phyloP scores from a whole-genome alignment of 2,329 filamentous ascomycete genomes.

The Colletotrichum graminicola region DNA sequence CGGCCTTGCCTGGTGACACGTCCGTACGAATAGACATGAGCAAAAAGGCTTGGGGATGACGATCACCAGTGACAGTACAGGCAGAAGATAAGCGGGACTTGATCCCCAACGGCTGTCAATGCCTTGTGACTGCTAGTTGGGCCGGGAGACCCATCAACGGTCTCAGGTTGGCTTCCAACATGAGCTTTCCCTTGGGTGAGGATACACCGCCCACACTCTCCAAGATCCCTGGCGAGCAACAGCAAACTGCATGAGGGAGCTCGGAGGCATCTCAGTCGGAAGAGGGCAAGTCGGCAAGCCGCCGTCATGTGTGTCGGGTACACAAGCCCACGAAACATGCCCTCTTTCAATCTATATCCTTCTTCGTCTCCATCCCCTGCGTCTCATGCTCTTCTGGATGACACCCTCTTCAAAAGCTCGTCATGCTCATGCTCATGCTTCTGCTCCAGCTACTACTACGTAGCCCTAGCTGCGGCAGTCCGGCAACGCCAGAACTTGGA shows the following conservation, averaged over 20 bases:
- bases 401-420: too few species aligned
- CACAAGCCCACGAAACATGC: slow-evolving; percentile 3
- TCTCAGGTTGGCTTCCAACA: neutral
- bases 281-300: neutral
- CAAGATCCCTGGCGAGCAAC: neutral
- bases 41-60: neutral
- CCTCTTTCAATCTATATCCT: neutral
- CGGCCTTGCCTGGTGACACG: neutral
- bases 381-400: neutral
- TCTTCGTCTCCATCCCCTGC: neutral
- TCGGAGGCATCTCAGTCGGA: neutral
- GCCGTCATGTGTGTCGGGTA: neutral
- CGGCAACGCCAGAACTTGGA: neutral
- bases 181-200: neutral
- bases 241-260: slow-evolving; percentile 19
- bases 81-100: neutral
- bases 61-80: neutral
- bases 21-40: neutral
- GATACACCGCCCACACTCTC: neutral
- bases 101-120: slow-evolving; percentile 4
- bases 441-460: neutral
- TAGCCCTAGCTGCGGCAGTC: neutral
- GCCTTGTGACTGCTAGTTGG: slow-evolving; percentile 1
- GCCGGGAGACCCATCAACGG: neutral
- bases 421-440: slow-evolving; percentile 13